Percentiles rank a stretch among this genome's conserved stretches.
Evolutionary conservation across 2,329 filamentous ascomycete genomes (phyloP).

Genomic region (Colletotrichum salicis): DNA sequence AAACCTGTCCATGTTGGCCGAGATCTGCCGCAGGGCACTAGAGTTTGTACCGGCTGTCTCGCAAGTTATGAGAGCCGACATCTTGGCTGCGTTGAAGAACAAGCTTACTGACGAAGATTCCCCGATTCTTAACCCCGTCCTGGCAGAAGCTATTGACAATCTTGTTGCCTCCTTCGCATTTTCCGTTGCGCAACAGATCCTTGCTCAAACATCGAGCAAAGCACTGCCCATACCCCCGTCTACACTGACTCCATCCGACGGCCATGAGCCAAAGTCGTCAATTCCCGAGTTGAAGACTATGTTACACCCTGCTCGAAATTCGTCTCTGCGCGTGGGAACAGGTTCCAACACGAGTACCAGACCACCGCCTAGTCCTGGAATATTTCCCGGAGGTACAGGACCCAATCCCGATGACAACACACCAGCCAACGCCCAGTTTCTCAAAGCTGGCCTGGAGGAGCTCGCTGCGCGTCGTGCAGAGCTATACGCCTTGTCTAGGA

Average conservation of each 20-base stretch:
- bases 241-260: conserved; percentile 57
- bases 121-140: conserved; percentile 46
- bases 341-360: conserved; percentile 39
- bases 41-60: conserved; percentile 86
- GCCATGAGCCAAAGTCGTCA: conserved; percentile 68
- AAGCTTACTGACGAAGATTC: conserved; percentile 43
- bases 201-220: conserved; percentile 78
- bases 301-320: conserved; percentile 74
- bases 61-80: conserved; percentile 81
- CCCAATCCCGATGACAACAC: conserved; percentile 50
- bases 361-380: conserved; percentile 59
- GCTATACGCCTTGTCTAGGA: conserved; percentile 81
- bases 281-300: conserved; percentile 77
- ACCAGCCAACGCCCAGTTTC: conserved; percentile 55
- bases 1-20: conserved; percentile 82
- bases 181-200: conserved; percentile 78
- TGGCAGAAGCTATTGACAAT: conserved; percentile 73
- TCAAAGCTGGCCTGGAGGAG: conserved; percentile 78
- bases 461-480: conserved; percentile 86
- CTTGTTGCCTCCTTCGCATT: conserved; percentile 83
- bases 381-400: conserved; percentile 61
- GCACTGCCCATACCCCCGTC: conserved; percentile 74
- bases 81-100: conserved; percentile 67
- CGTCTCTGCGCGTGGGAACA: conserved; percentile 64
- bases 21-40: conserved; percentile 84